A percentile compares a stretch with the other conserved stretches of the same genome.
Evolutionary conservation across 768 basidiomycete species (phyloP).

Genomic region (Pleurotus tuber-regium): DNA sequence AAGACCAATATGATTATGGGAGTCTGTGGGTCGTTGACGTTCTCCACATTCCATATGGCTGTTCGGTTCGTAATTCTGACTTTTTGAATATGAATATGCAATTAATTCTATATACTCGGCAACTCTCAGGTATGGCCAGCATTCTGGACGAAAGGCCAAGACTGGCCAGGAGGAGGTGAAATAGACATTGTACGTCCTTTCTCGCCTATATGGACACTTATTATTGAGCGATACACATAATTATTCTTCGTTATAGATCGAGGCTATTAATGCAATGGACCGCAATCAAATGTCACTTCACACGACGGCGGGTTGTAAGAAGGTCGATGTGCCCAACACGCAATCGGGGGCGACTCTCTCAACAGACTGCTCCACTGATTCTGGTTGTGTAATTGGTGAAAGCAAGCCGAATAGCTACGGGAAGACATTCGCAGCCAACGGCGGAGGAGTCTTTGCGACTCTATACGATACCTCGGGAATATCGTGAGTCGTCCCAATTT

Average conservation of each 20-base stretch:
- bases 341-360: constrained; percentile 26
- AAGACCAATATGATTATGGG: background rate
- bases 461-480: constrained; percentile 67
- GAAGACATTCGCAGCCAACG: constrained; percentile 56
- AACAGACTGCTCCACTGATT: constrained; percentile 58
- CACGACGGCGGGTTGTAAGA: constrained; percentile 58
- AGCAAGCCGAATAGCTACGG: constrained; percentile 59
- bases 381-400: constrained; percentile 65
- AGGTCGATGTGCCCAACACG: constrained; percentile 37
- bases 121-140: constrained; percentile 49
- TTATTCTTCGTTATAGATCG: too few relatives aligned
- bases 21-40: background rate
- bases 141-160: constrained; percentile 38
- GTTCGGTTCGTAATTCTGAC: too few relatives aligned
- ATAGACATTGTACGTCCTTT: constrained; percentile 29
- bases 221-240: constrained; percentile 21
- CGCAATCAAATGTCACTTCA: constrained; percentile 73
- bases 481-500: constrained; percentile 40
- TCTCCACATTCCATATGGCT: too few relatives aligned
- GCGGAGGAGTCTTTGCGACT: constrained; percentile 76
- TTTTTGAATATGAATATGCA: too few relatives aligned
- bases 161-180: constrained; percentile 18
- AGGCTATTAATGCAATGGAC: constrained; percentile 46
- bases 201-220: background rate
- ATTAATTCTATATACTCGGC: too few relatives aligned